These are phyloP conservation scores for Sarcomyxa edulis DNA, from an alignment of 768 basidiomycete species.

Conservation along the genomic window DNA sequence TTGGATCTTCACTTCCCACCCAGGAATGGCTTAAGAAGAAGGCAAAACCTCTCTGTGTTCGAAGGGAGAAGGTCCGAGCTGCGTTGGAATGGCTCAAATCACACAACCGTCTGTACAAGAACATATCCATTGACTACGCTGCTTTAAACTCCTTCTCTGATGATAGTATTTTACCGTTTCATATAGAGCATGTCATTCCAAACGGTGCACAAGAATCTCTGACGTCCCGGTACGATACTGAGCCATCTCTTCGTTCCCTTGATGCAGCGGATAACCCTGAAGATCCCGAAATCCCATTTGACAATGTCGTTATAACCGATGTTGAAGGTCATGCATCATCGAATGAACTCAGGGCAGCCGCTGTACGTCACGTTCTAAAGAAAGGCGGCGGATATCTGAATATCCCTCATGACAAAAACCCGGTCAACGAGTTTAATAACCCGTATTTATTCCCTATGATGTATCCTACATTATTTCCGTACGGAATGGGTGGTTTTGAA, in stretches of 20 bases:
- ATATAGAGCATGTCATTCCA: conserved; percentile 19
- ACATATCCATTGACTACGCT: conserved; percentile 19
- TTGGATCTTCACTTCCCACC: conserved; percentile 24
- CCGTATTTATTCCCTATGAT: conserved; percentile 31
- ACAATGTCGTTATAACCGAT: conserved; percentile 25
- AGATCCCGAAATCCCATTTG: conserved; percentile 7
- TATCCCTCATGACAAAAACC: conserved; percentile 23
- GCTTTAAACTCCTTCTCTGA: conserved; percentile 13
- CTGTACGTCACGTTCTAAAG: conserved; percentile 24
- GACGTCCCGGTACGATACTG: conserved; percentile 13
- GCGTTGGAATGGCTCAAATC: conserved; percentile 31
- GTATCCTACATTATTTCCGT: conserved; percentile 39
- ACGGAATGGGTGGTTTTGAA: conserved; percentile 37
- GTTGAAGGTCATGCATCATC: conserved; percentile 19
- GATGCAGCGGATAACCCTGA: neutral
- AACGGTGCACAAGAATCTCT: conserved; percentile 7
- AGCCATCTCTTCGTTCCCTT: neutral
- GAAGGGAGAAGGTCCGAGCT: conserved; percentile 20
- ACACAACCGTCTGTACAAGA: conserved; percentile 28
- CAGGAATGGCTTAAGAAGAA: conserved; percentile 23
- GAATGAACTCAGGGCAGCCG: conserved; percentile 25
- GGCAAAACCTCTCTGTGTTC: conserved; percentile 29
- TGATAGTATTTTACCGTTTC: conserved; percentile 18
- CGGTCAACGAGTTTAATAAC: conserved; percentile 31
- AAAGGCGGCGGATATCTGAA: conserved; percentile 20